These are phyloP conservation scores for Pichia kluyveri DNA, from an alignment of 805 yeast species.

Conservation along the genomic window DNA sequence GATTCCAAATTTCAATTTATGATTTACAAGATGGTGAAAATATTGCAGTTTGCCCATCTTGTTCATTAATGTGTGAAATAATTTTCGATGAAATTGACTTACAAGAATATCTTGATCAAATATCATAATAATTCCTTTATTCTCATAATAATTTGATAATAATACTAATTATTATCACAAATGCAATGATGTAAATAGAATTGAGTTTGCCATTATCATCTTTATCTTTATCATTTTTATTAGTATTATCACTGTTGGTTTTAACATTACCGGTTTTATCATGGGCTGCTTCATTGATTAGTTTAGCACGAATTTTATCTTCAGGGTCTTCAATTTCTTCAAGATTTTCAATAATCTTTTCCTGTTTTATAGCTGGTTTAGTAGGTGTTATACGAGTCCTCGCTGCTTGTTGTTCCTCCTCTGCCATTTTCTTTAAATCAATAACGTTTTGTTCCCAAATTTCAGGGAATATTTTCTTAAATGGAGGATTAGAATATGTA, in stretches of 20 bases:
- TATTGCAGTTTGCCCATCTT: constrained; percentile 93
- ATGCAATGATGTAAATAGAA: background rate
- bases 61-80: constrained; percentile 87
- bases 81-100: constrained; percentile 67
- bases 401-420: constrained; percentile 5
- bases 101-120: constrained; percentile 32
- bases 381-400: background rate
- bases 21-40: constrained; percentile 88
- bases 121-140: background rate
- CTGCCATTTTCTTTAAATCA: constrained; percentile 20
- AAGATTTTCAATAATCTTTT: constrained; percentile 13
- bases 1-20: constrained; percentile 76
- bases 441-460: constrained; percentile 35
- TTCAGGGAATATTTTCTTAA: constrained; percentile 62
- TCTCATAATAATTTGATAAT: background rate
- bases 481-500: constrained; percentile 44
- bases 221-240: background rate
- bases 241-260: background rate
- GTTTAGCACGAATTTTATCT: constrained; percentile 50
- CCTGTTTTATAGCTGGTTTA: background rate
- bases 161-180: background rate
- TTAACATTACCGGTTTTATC: background rate
- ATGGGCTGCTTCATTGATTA: constrained; percentile 4
- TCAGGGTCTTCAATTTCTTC: constrained; percentile 52
- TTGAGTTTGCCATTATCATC: background rate